Percentiles rank a stretch among this genome's conserved stretches.
These are phyloP conservation scores for Metarhizium humberi DNA, from an alignment of 2,329 filamentous ascomycete species.

Conservation along the genomic window DNA sequence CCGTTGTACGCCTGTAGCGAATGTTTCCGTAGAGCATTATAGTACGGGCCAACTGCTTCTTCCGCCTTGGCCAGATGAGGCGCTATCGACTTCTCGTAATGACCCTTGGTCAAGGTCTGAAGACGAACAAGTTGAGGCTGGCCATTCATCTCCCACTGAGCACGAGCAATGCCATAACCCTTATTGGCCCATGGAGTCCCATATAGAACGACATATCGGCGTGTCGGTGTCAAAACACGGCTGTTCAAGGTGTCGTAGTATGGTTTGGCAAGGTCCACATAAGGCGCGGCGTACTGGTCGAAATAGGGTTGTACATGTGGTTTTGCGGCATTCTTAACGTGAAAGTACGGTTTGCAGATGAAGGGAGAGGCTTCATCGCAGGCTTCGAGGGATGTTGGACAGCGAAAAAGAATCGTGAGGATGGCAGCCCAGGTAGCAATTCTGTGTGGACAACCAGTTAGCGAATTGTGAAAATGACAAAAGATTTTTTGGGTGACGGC, in stretches of 20 bases:
- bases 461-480: background rate
- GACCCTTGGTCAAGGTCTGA: conserved; percentile 47
- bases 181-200: conserved; percentile 64
- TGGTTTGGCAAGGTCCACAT: conserved; percentile 66
- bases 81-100: conserved; percentile 63
- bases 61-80: conserved; percentile 62
- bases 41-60: conserved; percentile 59
- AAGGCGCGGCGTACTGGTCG: conserved; percentile 70
- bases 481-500: no score
- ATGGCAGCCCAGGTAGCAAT: conserved; percentile 81
- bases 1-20: conserved; percentile 61
- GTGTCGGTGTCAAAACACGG: conserved; percentile 58
- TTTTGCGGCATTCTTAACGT: conserved; percentile 50
- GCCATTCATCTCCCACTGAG: conserved; percentile 71
- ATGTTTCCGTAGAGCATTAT: conserved; percentile 53
- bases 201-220: conserved; percentile 59
- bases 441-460: conserved; percentile 31
- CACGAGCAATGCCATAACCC: conserved; percentile 53
- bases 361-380: conserved; percentile 62
- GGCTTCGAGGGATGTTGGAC: conserved; percentile 59
- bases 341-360: conserved; percentile 77
- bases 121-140: conserved; percentile 65
- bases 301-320: conserved; percentile 84
- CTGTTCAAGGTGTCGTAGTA: conserved; percentile 60
- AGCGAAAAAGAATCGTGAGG: conserved; percentile 71